Conservation (phyloP, 495 filamentous ascomycete species). For the Neurospora sp. region DNA sequence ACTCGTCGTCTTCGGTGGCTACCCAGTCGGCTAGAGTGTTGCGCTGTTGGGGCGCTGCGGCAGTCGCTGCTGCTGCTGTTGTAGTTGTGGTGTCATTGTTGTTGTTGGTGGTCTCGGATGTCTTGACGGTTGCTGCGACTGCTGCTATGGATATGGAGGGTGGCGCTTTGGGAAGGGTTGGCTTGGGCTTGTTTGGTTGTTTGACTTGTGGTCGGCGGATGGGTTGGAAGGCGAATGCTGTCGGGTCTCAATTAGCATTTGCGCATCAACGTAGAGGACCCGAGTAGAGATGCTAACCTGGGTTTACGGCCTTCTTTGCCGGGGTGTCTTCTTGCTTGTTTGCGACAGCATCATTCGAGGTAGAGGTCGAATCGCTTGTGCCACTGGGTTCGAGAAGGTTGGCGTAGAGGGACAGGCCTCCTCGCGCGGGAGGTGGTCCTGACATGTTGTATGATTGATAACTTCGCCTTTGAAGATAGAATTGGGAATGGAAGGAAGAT, state of each 20-base stretch:
- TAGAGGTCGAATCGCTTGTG: conserved; percentile 45
- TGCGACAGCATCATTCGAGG: conserved; percentile 70
- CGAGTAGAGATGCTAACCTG: conserved; percentile 45
- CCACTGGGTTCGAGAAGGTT: conserved; percentile 40
- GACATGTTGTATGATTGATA: not conserved
- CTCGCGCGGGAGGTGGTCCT: conserved; percentile 8
- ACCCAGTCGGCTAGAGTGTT: conserved; percentile 80
- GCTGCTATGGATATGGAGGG: conserved; percentile 12
- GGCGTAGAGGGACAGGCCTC: conserved; percentile 46
- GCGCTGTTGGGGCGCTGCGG: conserved; percentile 44
- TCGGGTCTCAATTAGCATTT: conserved; percentile 29
- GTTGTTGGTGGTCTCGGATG: not conserved
- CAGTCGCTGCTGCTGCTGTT: not conserved
- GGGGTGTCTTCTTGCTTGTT: conserved; percentile 55
- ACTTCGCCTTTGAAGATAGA: not conserved
- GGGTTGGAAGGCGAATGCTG: conserved; percentile 79
- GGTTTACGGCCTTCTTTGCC: conserved; percentile 63
- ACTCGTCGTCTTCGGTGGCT: conserved; percentile 57
- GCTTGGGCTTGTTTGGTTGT: conserved; percentile 61
- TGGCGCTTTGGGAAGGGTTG: conserved; percentile 38
- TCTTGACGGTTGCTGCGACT: conserved; percentile 1
- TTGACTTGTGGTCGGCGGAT: conserved; percentile 56
- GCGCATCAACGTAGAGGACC: no score
- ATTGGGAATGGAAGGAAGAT: not conserved
- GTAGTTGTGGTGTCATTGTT: conserved; percentile 1